These are phyloP conservation scores for Rhizopogon roseolus DNA, from an alignment of 768 basidiomycete species.

Conservation along the genomic window DNA sequence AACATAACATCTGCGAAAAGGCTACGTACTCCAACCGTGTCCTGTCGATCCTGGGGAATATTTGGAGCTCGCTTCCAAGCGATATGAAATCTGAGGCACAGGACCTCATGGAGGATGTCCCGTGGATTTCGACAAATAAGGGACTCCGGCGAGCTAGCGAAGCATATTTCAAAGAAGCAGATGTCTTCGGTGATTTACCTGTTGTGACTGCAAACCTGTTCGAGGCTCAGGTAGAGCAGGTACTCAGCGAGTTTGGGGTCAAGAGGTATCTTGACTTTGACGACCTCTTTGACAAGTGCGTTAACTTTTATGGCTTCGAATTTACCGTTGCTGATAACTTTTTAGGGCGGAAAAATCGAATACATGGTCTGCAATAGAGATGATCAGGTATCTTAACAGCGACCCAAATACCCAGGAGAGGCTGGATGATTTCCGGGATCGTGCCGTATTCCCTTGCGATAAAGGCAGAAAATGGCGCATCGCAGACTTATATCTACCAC, in stretches of 20 bases:
- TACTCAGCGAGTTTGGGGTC: slow-evolving; percentile 63
- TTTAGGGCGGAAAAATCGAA: slow-evolving; percentile 75
- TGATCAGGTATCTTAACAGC: slow-evolving; percentile 75
- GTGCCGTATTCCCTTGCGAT: slow-evolving; percentile 4
- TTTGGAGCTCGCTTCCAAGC: slow-evolving; percentile 60
- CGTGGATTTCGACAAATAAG: slow-evolving; percentile 69
- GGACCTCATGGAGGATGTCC: slow-evolving; percentile 40
- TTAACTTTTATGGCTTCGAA: neutral
- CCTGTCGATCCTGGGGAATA: slow-evolving; percentile 36
- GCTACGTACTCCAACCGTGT: slow-evolving; percentile 75
- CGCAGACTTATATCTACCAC: slow-evolving; percentile 79
- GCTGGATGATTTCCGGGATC: neutral
- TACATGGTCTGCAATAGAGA: slow-evolving; percentile 76
- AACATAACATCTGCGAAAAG: slow-evolving; percentile 56
- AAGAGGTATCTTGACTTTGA: slow-evolving; percentile 82
- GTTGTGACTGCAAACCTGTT: slow-evolving; percentile 51
- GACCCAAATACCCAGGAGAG: slow-evolving; percentile 38
- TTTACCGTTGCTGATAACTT: neutral
- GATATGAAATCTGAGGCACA: slow-evolving; percentile 43
- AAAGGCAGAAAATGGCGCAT: slow-evolving; percentile 2
- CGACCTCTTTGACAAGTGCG: slow-evolving; percentile 73
- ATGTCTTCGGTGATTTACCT: slow-evolving; percentile 84
- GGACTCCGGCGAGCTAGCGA: slow-evolving; percentile 69
- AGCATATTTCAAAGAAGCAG: slow-evolving; percentile 80
- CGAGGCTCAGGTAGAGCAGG: slow-evolving; percentile 53